Evolutionary conservation across 805 yeast species (phyloP).

Genomic region (Suhomyces faveliae): DNA sequence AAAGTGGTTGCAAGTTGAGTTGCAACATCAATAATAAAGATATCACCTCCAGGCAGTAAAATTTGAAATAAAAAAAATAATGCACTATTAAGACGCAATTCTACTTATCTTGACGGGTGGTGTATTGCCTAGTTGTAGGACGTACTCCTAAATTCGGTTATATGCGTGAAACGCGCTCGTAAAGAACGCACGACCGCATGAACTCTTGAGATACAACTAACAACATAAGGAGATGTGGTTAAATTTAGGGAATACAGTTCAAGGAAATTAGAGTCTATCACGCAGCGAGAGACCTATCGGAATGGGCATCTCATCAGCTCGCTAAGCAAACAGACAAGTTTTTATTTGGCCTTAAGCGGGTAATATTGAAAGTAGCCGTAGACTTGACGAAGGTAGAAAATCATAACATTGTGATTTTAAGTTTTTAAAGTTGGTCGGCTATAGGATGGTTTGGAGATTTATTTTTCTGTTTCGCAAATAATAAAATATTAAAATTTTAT

Average conservation of each 20-base stretch:
- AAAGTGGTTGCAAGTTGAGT: not conserved
- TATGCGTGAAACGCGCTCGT: constrained; percentile 2
- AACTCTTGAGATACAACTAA: not conserved
- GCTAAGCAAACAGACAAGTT: not conserved
- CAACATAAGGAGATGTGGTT: not conserved
- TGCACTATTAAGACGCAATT: too few species aligned
- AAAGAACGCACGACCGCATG: not conserved
- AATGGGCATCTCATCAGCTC: not conserved
- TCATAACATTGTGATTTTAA: constrained; percentile 2
- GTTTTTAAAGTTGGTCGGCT: not conserved
- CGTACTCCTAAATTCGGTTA: not conserved
- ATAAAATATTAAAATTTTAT: not conserved
- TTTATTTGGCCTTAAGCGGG: not conserved
- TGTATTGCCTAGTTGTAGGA: not conserved
- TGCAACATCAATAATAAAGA: not conserved
- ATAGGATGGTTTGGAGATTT: not conserved
- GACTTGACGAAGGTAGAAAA: constrained; percentile 1
- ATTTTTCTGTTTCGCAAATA: not conserved
- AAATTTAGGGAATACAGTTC: not conserved
- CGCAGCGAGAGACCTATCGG: not conserved
- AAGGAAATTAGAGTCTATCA: not conserved
- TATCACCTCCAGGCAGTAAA: not conserved
- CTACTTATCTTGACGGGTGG: not conserved
- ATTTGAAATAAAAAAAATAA: not conserved
- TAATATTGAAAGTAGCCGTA: constrained; percentile 1